A percentile compares a stretch with the other conserved stretches of the same genome.
phyloP scores from a whole-genome alignment of 345 rosid genomes.

The Linum lewisii region DNA sequence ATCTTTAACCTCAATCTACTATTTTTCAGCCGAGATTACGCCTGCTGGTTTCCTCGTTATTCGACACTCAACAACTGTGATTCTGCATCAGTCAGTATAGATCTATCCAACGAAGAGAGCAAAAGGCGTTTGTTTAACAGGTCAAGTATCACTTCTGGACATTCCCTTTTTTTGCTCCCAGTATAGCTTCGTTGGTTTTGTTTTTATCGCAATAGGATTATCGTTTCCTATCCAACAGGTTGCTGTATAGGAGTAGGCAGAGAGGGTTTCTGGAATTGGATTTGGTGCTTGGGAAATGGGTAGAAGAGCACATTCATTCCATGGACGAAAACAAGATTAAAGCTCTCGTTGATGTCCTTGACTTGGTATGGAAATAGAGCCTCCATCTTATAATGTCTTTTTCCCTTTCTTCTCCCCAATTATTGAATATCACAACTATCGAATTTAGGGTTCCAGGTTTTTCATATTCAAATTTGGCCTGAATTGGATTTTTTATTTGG shows the following conservation, averaged over 20 bases:
- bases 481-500: no score
- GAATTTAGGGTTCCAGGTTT: no score
- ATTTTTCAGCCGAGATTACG: conserved; percentile 31
- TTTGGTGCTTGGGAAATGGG: conserved; percentile 90
- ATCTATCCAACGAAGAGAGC: conserved; percentile 64
- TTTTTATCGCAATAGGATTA: no score
- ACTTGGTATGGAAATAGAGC: conserved; percentile 38
- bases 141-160: conserved; percentile 13
- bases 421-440: no score
- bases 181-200: no score
- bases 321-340: conserved; percentile 64
- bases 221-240: conserved; percentile 23
- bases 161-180: neutral
- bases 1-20: neutral
- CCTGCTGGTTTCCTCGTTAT: conserved; percentile 29
- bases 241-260: conserved; percentile 91
- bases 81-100: conserved; percentile 31
- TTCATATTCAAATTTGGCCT: no score
- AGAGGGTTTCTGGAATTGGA: conserved; percentile 92
- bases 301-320: conserved; percentile 58
- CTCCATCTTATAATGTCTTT: neutral
- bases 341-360: conserved; percentile 72
- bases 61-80: conserved; percentile 25
- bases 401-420: neutral
- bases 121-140: conserved; percentile 70